phyloP scores from a whole-genome alignment of 192 early-diverging fungal species.

The Funneliformis mosseae region DNA sequence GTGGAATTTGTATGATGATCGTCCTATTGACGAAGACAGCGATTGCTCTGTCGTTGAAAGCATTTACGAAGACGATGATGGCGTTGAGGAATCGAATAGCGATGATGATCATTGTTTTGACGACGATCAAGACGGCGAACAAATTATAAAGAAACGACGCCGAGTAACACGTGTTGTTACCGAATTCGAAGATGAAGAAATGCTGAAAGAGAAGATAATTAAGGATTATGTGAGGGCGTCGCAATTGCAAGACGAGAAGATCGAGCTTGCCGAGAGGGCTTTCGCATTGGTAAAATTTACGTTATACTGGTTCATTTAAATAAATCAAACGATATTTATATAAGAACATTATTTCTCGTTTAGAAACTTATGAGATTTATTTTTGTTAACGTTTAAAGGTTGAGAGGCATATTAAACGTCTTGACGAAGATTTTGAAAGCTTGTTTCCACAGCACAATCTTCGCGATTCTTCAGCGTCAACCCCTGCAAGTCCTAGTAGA shows the following conservation, averaged over 20 bases:
- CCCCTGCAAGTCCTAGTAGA: background rate
- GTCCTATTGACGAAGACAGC: constrained; percentile 3
- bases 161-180: constrained; percentile 10
- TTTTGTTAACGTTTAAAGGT: background rate
- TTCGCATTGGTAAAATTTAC: background rate
- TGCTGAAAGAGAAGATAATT: constrained; percentile 15
- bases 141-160: background rate
- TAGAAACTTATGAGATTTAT: background rate
- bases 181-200: constrained; percentile 28
- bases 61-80: constrained; percentile 8
- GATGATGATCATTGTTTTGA: constrained; percentile 1
- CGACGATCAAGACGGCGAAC: background rate
- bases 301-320: background rate
- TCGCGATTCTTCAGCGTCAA: constrained; percentile 4
- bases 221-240: constrained; percentile 19
- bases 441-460: constrained; percentile 29
- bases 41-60: constrained; percentile 21
- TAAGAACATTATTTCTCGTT: background rate
- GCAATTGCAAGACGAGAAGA: constrained; percentile 29
- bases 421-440: constrained; percentile 31
- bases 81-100: constrained; percentile 3
- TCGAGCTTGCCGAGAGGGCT: constrained; percentile 13
- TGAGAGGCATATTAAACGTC: constrained; percentile 14
- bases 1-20: constrained; percentile 21
- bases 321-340: background rate